phyloP scores from a whole-genome alignment of 1,284 basidiomycete species.

The Phaffia rhodozyma region DNA sequence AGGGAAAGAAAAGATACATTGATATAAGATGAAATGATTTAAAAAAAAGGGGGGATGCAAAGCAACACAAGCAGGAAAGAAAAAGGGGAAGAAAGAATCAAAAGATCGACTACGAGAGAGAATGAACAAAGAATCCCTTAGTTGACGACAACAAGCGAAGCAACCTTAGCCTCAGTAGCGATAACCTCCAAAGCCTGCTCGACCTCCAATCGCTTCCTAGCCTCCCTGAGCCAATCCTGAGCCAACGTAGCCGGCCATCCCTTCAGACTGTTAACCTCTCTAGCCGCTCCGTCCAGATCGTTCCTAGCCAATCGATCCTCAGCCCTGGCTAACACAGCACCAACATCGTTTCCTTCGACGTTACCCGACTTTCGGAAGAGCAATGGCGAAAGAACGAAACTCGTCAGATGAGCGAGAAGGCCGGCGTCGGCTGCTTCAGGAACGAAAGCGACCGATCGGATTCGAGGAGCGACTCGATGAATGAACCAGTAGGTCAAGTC shows the following conservation, averaged over 20 bases:
- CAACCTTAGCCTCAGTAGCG: constrained; percentile 61
- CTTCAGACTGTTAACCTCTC: constrained; percentile 81
- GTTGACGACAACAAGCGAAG: constrained; percentile 39
- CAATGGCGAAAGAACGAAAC: constrained; percentile 60
- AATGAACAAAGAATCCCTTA: too few species aligned
- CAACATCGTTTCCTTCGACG: constrained; percentile 67
- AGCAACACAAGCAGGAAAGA: too few species aligned
- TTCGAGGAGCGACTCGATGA: constrained; percentile 67
- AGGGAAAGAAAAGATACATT: too few species aligned
- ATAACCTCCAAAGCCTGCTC: constrained; percentile 86
- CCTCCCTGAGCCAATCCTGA: constrained; percentile 84
- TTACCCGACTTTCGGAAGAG: constrained; percentile 64
- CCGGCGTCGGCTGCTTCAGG: constrained; percentile 66
- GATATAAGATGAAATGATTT: too few species aligned
- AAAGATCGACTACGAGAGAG: too few species aligned
- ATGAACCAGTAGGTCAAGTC: constrained; percentile 84
- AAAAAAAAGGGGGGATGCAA: too few species aligned
- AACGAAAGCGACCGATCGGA: constrained; percentile 78
- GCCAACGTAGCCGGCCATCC: constrained; percentile 75
- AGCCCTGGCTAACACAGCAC: constrained; percentile 77
- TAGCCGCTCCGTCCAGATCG: constrained; percentile 78
- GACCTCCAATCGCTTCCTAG: constrained; percentile 76
- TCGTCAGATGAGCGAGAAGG: constrained; percentile 75
- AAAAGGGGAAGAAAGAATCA: too few species aligned
- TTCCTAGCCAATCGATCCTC: constrained; percentile 83